Base-by-base conservation (phyloP, 2,329 filamentous ascomycete genomes). In the Myriosclerotinia curreyana region DNA sequence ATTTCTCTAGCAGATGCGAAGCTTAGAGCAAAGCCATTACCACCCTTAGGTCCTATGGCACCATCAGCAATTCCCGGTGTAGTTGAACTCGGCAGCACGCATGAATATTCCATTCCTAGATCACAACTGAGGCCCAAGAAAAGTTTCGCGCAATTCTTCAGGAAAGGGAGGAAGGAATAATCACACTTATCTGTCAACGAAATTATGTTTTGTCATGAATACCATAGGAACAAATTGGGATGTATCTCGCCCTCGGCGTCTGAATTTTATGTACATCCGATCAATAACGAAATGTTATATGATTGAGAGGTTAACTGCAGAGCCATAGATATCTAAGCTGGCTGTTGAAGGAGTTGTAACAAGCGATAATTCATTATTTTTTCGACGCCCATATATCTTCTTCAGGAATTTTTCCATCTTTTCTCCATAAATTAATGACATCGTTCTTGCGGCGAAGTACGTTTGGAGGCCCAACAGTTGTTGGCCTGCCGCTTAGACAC, bases 41-140 rank as follows among this genome's bases (percentile, higher is more conserved):
- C 64, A 20, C 49, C 55, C 17, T 28, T 61, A 14, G 49, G 38
- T 8, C 56, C 55, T 25, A 60, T 59, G 60, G 40, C 64, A 5
- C 64, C 64, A 15, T 58, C 52, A 17, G 40, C 40, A 15, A 55
- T 65, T 20, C 44, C 52, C 2, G 60, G 64, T 22, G 28, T 59
- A n/a, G 53, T 59, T 9, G 64, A 65, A 9, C 64, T 65, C 5
- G 64, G 59, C 28, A 48, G 31, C n/a, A 44, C 48, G n/a, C n/a
- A 7, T 12, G 48, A 50, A 44, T n/a, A 58, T 9, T 2, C 11
- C 11, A 38, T 20, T 9, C 22, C 58, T 25, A 52, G 6, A 38
- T 48, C 22, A 6, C 42, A 49, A 36, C 12, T 63, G 25, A 50
- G 46, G 14, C 0, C 60, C 2, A 62, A 65, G 46, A 65, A 62